These are phyloP conservation scores for Misopates orontium DNA, from an alignment of 257 asterid genomes.

Conservation along the genomic window DNA sequence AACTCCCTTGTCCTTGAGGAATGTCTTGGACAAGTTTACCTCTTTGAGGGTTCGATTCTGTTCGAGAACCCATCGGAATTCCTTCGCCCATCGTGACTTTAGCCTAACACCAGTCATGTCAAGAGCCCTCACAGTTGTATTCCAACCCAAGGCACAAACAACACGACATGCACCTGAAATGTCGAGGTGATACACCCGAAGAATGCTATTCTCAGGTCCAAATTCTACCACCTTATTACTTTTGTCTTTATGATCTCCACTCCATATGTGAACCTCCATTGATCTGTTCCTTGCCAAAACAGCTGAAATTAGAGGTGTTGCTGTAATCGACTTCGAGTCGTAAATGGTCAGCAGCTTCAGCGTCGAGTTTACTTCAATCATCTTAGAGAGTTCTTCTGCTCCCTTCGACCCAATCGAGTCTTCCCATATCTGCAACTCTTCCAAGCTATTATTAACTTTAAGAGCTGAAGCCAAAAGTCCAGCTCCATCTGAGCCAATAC, in stretches of 20 bases:
- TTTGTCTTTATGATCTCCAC: slow-evolving; percentile 35
- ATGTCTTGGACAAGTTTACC: slow-evolving; percentile 58
- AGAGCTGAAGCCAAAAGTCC: slow-evolving; percentile 57
- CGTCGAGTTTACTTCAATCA: slow-evolving; percentile 87
- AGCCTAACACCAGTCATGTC: slow-evolving; percentile 73
- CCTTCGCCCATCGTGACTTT: slow-evolving; percentile 77
- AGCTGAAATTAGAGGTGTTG: slow-evolving; percentile 73
- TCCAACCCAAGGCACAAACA: slow-evolving; percentile 69
- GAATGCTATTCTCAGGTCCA: slow-evolving; percentile 51
- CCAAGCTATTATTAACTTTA: slow-evolving; percentile 47
- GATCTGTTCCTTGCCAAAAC: slow-evolving; percentile 76
- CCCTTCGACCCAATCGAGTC: slow-evolving; percentile 79
- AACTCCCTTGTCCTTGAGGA: slow-evolving; percentile 70
- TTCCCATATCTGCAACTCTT: slow-evolving; percentile 75
- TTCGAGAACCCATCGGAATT: slow-evolving; percentile 79
- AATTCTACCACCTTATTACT: slow-evolving; percentile 62
- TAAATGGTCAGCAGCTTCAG: slow-evolving; percentile 56
- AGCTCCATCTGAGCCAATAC: slow-evolving; percentile 70
- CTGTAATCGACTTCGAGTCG: slow-evolving; percentile 47
- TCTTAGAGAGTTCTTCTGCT: slow-evolving; percentile 75
- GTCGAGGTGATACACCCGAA: slow-evolving; percentile 51
- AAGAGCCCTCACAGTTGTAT: slow-evolving; percentile 63
- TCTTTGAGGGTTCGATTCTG: slow-evolving; percentile 70
- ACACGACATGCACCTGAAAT: slow-evolving; percentile 58
- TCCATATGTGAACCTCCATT: slow-evolving; percentile 76